Evolutionary conservation across 768 basidiomycete species (phyloP), one percentile per base, ranked within the genome.

Genomic region (Leucocoprinus leucothites): DNA sequence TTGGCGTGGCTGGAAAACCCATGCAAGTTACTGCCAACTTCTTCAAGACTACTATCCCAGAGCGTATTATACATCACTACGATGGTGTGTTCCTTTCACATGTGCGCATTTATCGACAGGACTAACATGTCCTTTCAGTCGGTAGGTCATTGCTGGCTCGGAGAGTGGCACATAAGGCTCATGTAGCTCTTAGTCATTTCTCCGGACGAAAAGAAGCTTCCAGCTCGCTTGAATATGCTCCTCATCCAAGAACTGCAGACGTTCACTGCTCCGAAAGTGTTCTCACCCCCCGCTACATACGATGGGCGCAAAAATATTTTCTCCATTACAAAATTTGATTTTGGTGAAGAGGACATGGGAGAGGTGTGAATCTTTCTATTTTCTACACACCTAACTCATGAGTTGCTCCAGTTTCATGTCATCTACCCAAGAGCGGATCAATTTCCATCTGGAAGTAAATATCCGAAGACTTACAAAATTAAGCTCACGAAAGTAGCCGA

Each of bases 261-360:
- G 2, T 65, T 72, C 0, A 73, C 78, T 1, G 81, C 82, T 0
- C 82, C 82, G 0, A 67, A 76, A 8, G 67, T 88, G 13, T 93
- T 93, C 63, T 82, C 78, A 1, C 84, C 82, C 2, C 81, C 75
- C 3, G 84, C 76, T 9, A 86, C 81, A 1, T 92, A 91, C 55
- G 91, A 93, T 57, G 90, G 90, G 0, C 76, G 86, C 19, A 92
- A 91, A 67, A 92, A 92, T 55, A 66, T 76, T 21, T 93, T 86
- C 61, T 72, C 85, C 3, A 71, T 82, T 11, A 72, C 76, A 25
- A 71, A 75, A 51, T 70, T 92, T 6, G 76, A 81, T 0, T 78
- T 94, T 16, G 82, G 81, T n/a, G 73, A 73, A 0, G 69, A 58
- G 0, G 72, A 78, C 31, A 78, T 76, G 2, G 75, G 76, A 56